Conservation (phyloP, 78 protist genomes). For the Dictyostelium purpureum region DNA sequence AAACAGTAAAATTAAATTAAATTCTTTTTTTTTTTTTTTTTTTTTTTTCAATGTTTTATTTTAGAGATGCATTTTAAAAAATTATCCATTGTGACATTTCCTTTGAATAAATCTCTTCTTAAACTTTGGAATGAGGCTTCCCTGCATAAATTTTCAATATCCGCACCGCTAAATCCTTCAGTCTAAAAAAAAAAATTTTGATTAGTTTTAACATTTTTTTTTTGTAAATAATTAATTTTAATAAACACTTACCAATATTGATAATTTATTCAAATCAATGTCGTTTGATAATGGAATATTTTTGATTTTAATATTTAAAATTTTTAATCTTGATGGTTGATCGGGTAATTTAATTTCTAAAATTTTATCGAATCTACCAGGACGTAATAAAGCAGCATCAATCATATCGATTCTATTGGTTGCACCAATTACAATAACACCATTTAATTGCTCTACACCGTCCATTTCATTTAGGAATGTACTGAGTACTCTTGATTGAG, state of each 20-base stretch:
- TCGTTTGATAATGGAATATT: conserved; percentile 21
- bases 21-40: too few species aligned
- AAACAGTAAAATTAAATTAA: too few species aligned
- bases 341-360: conserved; percentile 75
- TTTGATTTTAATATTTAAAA: conserved; percentile 59
- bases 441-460: conserved; percentile 82
- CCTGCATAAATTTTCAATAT: conserved; percentile 81
- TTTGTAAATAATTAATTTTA: too few species aligned
- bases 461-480: conserved; percentile 92
- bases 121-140: conserved; percentile 85
- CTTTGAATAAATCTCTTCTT: conserved; percentile 47
- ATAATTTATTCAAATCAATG: conserved; percentile 49
- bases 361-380: conserved; percentile 85
- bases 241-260: too few species aligned
- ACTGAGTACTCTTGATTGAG: conserved; percentile 74
- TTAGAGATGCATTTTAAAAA: conserved; percentile 3
- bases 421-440: conserved; percentile 84
- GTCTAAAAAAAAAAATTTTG: too few species aligned
- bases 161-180: conserved; percentile 86
- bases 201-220: too few species aligned
- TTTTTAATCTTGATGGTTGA: conserved; percentile 37
- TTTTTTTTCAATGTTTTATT: too few species aligned
- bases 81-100: conserved; percentile 7
- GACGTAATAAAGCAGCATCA: conserved; percentile 87
- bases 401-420: conserved; percentile 87